phyloP scores from a whole-genome alignment of 345 rosid species.

The Sonneratia caseolaris region DNA sequence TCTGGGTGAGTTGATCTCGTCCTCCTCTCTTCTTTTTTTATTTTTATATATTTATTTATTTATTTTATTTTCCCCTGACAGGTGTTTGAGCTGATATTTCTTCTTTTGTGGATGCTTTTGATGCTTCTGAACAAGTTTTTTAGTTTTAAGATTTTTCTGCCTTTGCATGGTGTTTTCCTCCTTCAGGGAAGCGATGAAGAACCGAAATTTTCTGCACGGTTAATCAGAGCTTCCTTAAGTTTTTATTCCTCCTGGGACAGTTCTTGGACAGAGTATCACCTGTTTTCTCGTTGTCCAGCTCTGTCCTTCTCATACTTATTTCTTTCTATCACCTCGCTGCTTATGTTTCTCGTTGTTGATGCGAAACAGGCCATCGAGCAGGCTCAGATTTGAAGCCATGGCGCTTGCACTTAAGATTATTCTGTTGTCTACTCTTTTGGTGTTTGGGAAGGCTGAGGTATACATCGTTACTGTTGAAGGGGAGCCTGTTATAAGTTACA shows the following conservation, averaged over 20 bases:
- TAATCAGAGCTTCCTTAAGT: too few relatives aligned
- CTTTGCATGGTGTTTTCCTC: too few relatives aligned
- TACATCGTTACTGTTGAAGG: conserved; percentile 82
- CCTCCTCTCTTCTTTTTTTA: too few relatives aligned
- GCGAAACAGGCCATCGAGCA: conserved; percentile 31
- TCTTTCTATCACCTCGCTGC: not conserved
- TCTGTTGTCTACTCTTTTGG: conserved; percentile 26
- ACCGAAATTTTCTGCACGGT: too few relatives aligned
- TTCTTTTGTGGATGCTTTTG: not conserved
- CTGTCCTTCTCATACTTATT: too few relatives aligned
- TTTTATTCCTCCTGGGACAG: too few relatives aligned
- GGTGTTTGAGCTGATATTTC: not conserved
- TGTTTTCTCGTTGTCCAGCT: too few relatives aligned
- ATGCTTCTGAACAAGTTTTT: not conserved
- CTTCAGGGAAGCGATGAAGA: too few relatives aligned
- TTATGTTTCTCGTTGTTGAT: conserved; percentile 9
- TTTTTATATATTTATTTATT: too few relatives aligned
- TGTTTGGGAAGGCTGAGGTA: conserved; percentile 45
- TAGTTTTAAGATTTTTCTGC: too few relatives aligned
- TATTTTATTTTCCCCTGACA: not conserved
- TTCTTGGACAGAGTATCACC: too few relatives aligned
- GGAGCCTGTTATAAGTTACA: conserved; percentile 81
- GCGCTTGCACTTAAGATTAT: conserved; percentile 21
- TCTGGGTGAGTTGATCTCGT: not conserved
- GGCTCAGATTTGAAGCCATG: conserved; percentile 19